These are phyloP conservation scores for Dipodascus albidus DNA, from an alignment of 805 yeast species.

Conservation along the genomic window DNA sequence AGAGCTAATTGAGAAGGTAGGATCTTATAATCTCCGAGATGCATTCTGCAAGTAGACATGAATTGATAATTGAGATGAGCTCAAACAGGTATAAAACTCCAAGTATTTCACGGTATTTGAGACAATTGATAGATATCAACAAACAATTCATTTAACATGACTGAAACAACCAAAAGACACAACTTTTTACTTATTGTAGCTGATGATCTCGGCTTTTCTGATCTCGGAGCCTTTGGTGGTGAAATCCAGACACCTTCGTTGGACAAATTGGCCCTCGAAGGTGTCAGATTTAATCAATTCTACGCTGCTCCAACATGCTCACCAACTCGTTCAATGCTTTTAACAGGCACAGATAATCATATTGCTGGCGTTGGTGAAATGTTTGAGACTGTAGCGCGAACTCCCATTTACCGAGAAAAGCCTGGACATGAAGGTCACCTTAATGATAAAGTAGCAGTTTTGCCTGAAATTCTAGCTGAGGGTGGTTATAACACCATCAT, in stretches of 20 bases:
- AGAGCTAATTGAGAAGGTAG: no score
- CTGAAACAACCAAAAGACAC: no score
- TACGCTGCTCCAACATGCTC: constrained; percentile 57
- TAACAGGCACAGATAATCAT: constrained; percentile 52
- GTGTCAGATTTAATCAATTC: constrained; percentile 43
- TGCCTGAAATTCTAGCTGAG: constrained; percentile 40
- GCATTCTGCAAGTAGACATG: no score
- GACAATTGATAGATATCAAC: no score
- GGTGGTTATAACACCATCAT: constrained; percentile 39
- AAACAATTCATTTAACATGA: no score
- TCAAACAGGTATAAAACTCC: no score
- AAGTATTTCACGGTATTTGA: no score
- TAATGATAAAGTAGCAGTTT: constrained; percentile 39
- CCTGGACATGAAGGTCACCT: constrained; percentile 48
- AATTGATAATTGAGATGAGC: no score
- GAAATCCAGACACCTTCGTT: constrained; percentile 47
- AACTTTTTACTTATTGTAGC: constrained; percentile 47
- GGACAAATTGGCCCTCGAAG: constrained; percentile 32
- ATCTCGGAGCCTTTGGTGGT: constrained; percentile 37
- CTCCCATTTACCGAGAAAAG: constrained; percentile 32
- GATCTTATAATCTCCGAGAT: no score
- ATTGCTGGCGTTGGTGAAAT: constrained; percentile 50
- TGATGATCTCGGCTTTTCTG: constrained; percentile 53
- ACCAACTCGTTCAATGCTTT: constrained; percentile 50
- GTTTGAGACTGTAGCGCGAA: constrained; percentile 35